Conservation (phyloP, 106 monocot genomes). For the Allium cepa region DNA sequence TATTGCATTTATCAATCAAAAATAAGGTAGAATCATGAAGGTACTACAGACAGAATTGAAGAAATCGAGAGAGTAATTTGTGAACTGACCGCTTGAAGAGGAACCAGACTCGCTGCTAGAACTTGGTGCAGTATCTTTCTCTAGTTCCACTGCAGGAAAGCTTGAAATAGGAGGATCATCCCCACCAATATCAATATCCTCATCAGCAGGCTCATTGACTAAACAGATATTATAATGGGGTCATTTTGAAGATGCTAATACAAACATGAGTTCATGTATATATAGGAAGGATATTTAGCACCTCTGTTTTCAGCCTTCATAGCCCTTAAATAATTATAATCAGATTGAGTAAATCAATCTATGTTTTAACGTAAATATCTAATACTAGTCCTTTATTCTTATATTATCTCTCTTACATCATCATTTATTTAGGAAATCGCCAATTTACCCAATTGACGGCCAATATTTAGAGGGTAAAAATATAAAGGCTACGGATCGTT, state of each 20-base stretch:
- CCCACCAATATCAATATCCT: conserved; percentile 56
- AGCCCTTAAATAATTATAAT: too few relatives aligned
- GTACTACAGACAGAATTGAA: neutral
- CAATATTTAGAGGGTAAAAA: neutral
- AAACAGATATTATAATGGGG: neutral
- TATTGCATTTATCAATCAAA: too few relatives aligned
- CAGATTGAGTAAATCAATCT: too few relatives aligned
- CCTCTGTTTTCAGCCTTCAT: too few relatives aligned
- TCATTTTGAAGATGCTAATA: too few relatives aligned
- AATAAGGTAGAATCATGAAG: neutral
- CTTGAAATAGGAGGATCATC: conserved; percentile 55
- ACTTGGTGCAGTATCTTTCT: conserved; percentile 53
- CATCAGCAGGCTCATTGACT: conserved; percentile 62
- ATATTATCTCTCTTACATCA: too few relatives aligned
- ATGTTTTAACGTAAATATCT: too few relatives aligned
- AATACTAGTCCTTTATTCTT: too few relatives aligned
- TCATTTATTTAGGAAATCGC: too few relatives aligned
- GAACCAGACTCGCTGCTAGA: conserved; percentile 70
- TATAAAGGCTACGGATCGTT: neutral
- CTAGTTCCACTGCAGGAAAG: conserved; percentile 64
- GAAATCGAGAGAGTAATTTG: neutral
- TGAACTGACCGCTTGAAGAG: conserved; percentile 78
- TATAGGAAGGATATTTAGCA: too few relatives aligned
- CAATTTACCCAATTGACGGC: too few relatives aligned
- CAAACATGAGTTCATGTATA: too few relatives aligned